Evolutionary conservation across 2,329 filamentous ascomycete genomes (phyloP).

Genomic region (Septoria petroselini): DNA sequence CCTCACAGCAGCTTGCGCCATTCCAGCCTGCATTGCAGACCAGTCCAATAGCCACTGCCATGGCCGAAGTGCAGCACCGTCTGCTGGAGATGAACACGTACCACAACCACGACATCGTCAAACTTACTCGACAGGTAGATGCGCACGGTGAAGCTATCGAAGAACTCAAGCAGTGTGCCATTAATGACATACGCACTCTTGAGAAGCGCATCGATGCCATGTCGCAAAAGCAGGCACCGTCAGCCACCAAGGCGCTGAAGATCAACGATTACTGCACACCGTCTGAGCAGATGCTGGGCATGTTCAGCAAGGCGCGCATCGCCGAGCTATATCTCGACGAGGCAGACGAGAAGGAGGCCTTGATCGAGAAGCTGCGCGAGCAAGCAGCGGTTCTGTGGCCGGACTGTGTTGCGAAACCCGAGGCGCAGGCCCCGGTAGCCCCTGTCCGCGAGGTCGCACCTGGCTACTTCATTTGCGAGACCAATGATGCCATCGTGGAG

Average conservation of each 20-base stretch:
- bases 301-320: slow-evolving; percentile 11
- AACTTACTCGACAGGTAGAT: slow-evolving; percentile 10
- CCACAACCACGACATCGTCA: slow-evolving; percentile 8
- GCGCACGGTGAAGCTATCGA: slow-evolving; percentile 13
- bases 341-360: slow-evolving; percentile 6
- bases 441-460: not conserved
- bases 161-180: slow-evolving; percentile 7
- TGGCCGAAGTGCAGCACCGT: slow-evolving; percentile 2
- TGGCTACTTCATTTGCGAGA: slow-evolving; percentile 6
- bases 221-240: not conserved
- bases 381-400: slow-evolving; percentile 1
- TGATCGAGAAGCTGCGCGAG: slow-evolving; percentile 9
- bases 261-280: not conserved
- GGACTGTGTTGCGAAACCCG: not conserved
- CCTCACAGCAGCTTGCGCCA: not conserved
- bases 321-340: slow-evolving; percentile 9
- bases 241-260: not conserved
- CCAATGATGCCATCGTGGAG: not conserved
- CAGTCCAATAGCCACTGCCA: not conserved
- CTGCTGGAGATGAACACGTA: slow-evolving; percentile 5
- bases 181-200: slow-evolving; percentile 18
- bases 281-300: slow-evolving; percentile 1
- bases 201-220: slow-evolving; percentile 6
- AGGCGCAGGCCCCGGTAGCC: not conserved
- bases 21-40: not conserved